Evolutionary conservation across 345 rosid genomes (phyloP), one percentile per base, ranked within the genome.

Genomic region (Gossypium longicalyx): DNA sequence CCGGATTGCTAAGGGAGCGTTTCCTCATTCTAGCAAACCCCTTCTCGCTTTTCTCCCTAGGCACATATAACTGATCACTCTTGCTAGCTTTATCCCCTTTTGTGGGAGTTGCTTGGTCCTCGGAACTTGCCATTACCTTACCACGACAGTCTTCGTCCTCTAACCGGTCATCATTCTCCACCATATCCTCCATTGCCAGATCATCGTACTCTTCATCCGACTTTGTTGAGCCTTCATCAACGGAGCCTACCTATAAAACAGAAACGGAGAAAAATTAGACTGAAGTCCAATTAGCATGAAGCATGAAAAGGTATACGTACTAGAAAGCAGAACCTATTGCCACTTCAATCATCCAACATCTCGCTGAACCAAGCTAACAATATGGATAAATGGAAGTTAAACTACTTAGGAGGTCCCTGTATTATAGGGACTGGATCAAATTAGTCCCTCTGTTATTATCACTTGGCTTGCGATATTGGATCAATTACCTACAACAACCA

Each of bases 1-100:
- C 87, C 12, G 97, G 91, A 74, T 91, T 93, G 81, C 99, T 91
- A 71, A 89, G 86, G 45, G 99, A 95, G 7, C 97, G 96, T 77
- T 77, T 88, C 80, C 87, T 86, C 74, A 78, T 82, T 71, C 83
- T 19, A 75, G 41, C 67, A 77, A 74, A 63, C 62, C 71, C 74
- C 81, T 64, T 90, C 41, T 34, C 41, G 7, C 77, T 77, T 63
- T 85, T 89, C 78, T 82, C 90, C 22, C 57, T 70, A 11, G 82
- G 77, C 45, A 85, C 88, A 2, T 74, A 56, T 47, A 81, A 44
- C 63, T 67, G 80, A 79, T 90, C 92, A 77, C 90, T 94, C 74
- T 81, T 83, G 70, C 44, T 47, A 71, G 88, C 90, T 81, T 89
- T 91, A 7, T 87, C 90, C 22, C 81, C 86, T 74, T 70, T 82